Conservation (phyloP, 352 stramenopile genomes). For the Phytophthora vignae region DNA sequence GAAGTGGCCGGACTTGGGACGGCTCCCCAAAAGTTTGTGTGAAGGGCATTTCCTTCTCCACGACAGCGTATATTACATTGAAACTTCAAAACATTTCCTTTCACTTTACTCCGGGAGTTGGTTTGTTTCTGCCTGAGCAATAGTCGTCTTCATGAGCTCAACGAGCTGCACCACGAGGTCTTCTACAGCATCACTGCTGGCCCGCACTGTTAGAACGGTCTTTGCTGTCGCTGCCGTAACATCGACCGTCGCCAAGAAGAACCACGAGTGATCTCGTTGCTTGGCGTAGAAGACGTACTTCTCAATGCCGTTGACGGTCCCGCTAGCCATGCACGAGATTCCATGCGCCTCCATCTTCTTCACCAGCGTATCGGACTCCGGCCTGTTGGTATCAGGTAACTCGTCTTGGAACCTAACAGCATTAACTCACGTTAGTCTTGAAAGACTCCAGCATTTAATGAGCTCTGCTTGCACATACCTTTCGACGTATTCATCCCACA, state of each 20-base stretch:
- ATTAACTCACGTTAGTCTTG: neutral
- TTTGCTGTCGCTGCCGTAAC: conserved; percentile 49
- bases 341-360: conserved; percentile 51
- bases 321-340: conserved; percentile 77
- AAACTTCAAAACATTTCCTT: conserved; percentile 22
- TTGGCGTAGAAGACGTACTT: conserved; percentile 87
- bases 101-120: neutral
- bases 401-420: conserved; percentile 41
- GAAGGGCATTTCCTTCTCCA: conserved; percentile 11
- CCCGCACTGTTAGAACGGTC: conserved; percentile 51
- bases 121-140: conserved; percentile 13
- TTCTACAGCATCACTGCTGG: conserved; percentile 57
- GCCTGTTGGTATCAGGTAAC: conserved; percentile 24
- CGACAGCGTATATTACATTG: conserved; percentile 42
- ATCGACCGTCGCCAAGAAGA: conserved; percentile 66
- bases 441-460: neutral
- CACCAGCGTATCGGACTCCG: conserved; percentile 44
- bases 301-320: conserved; percentile 68
- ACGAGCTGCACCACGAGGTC: conserved; percentile 57
- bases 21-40: conserved; percentile 13
- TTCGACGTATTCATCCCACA: conserved; percentile 83
- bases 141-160: conserved; percentile 37
- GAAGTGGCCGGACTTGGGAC: conserved; percentile 13
- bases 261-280: conserved; percentile 51
- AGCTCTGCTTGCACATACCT: conserved; percentile 38